phyloP scores from a whole-genome alignment of 345 rosid genomes.

The Boechera retrofracta region DNA sequence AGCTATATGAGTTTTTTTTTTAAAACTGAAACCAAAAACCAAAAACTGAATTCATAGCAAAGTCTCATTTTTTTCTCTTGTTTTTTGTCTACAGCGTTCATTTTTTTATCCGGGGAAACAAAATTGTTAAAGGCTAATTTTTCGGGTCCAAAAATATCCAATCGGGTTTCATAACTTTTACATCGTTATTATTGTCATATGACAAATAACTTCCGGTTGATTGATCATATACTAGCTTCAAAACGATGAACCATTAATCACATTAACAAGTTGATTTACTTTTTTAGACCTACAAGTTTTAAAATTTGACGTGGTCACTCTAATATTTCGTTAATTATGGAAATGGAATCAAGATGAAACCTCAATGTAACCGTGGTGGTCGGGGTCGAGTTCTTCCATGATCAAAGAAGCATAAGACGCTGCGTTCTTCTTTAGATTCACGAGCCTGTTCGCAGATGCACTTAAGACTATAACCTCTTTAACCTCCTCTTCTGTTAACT shows the following conservation, averaged over 20 bases:
- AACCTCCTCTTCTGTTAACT: constrained; percentile 80
- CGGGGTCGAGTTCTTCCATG: constrained; percentile 99
- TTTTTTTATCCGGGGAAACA: neutral
- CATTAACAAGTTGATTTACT: neutral
- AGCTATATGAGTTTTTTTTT: too few species aligned
- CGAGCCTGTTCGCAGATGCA: constrained; percentile 86
- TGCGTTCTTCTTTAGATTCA: constrained; percentile 72
- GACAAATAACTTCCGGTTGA: neutral
- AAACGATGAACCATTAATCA: neutral
- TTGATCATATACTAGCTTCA: neutral
- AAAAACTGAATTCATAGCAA: neutral
- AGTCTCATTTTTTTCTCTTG: neutral
- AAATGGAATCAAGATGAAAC: constrained; percentile 44
- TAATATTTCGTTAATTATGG: neutral
- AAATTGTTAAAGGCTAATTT: neutral
- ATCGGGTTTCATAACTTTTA: neutral
- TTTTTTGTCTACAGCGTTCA: too few species aligned
- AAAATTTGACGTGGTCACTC: neutral
- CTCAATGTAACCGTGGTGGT: constrained; percentile 83
- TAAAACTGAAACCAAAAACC: neutral
- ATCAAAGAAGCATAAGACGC: constrained; percentile 74
- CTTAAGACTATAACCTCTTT: constrained; percentile 87
- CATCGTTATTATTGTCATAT: too few species aligned
- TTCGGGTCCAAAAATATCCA: neutral
- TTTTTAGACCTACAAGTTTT: neutral